These are phyloP conservation scores for Penicillium turbatum DNA, from an alignment of 495 filamentous ascomycete genomes.

Conservation along the genomic window DNA sequence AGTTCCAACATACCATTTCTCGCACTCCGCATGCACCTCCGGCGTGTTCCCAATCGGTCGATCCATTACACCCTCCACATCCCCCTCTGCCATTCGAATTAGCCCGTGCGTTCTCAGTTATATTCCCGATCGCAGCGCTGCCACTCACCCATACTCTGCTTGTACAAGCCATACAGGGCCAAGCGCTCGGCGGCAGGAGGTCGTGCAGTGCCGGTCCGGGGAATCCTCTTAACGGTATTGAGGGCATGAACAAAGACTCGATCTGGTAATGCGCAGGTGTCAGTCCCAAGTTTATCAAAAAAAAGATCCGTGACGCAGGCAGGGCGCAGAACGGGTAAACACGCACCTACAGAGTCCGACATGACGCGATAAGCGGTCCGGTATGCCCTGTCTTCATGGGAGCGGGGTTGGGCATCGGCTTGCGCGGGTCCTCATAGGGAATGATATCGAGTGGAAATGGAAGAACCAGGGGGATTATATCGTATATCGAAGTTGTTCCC, in stretches of 20 bases:
- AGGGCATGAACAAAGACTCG: conserved; percentile 98
- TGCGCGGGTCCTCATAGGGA: conserved; percentile 26
- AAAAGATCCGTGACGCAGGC: not conserved
- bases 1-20: conserved; percentile 52
- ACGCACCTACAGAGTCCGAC: conserved; percentile 56
- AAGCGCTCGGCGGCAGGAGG: conserved; percentile 82
- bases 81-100: conserved; percentile 59
- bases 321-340: not conserved
- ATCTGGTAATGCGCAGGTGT: conserved; percentile 49
- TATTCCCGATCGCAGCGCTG: not conserved
- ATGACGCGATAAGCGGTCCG: conserved; percentile 35
- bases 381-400: conserved; percentile 33
- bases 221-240: conserved; percentile 96
- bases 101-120: not conserved
- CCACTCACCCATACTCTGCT: conserved; percentile 81
- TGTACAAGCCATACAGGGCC: conserved; percentile 94
- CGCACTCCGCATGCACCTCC: conserved; percentile 52
- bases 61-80: conserved; percentile 89
- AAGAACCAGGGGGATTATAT: not conserved
- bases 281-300: not conserved
- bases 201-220: conserved; percentile 81
- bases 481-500: not conserved
- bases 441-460: not conserved
- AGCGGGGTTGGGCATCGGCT: conserved; percentile 33
- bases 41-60: conserved; percentile 59